Base-by-base conservation (phyloP, 176 grass and related monocot species). In the Raddia guianensis region DNA sequence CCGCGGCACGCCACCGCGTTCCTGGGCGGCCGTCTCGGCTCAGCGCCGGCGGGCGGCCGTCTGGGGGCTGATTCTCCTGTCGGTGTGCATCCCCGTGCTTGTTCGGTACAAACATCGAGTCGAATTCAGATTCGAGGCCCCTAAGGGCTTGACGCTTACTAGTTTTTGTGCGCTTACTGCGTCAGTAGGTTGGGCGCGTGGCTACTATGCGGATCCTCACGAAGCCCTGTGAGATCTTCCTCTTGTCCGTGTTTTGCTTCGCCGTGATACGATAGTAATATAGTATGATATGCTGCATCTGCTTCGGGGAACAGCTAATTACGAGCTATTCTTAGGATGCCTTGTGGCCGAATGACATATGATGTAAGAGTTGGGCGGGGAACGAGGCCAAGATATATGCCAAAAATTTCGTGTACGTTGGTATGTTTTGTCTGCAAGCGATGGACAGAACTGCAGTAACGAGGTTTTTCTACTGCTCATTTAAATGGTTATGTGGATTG, bases 311-410 rank as follows among this genome's bases (percentile, higher is more conserved):
- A 0, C 12, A 12, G 32, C 21, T 71, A 18, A 61, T 27, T 7
- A 20, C 6, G 19, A 65, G 35, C 13, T 33, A n/a, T 8, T 21
- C 2, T 12, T 12, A 59, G 49, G 60, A 43, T 73, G 14, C 20
- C 74, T 67, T 79, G 45, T 67, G 32, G 54, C 54, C 54, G 52
- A 66, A 60, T 53, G 45, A 68, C 58, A 21, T 12, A 13, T 52
- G 68, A 5, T 78, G 34, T 16, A 11, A 50, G 3, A 68, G 6
- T 53, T 60, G 62, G 51, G 61, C 12, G 12, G 56, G 12, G 6
- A 4, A 5, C 3, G 9, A 6, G 12, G n/a, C 49, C 42, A 33
- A 46, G 7, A 27, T 34, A 12, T 16, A 46, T 35, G 78, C 52
- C 58, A 10, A 5, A 7, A 12, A 60, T 73, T 83, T 35, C 14